These are phyloP conservation scores for Ustilago cynodontis DNA, from an alignment of 1,284 basidiomycete species.

Conservation along the genomic window DNA sequence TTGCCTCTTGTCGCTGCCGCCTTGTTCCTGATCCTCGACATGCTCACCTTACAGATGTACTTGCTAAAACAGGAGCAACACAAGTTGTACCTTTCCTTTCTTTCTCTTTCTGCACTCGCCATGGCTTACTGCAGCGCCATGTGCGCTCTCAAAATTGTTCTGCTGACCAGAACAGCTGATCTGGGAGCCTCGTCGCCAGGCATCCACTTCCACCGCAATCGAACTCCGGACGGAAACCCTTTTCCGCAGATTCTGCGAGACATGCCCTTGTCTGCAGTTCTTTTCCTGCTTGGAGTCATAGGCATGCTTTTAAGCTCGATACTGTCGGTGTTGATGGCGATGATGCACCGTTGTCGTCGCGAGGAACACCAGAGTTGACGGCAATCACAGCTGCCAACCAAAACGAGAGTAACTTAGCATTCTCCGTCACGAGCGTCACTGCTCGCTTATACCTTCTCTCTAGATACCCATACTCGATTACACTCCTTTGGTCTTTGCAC, in stretches of 20 bases:
- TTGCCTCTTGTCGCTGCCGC: conserved; percentile 13
- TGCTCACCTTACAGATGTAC: conserved; percentile 7
- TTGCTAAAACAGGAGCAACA: not conserved
- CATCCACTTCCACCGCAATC: conserved; percentile 26
- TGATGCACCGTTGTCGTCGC: not conserved
- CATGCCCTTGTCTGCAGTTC: conserved; percentile 14
- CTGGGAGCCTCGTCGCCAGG: conserved; percentile 16
- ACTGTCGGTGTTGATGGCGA: not conserved
- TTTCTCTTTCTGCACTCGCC: not conserved
- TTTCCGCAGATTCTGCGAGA: conserved; percentile 21
- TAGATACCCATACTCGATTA: not conserved
- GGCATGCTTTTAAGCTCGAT: not conserved
- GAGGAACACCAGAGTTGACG: not conserved
- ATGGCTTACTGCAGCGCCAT: conserved; percentile 13
- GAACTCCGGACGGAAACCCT: not conserved
- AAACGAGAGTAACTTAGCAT: not conserved
- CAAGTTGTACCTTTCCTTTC: too few relatives aligned
- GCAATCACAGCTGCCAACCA: not conserved
- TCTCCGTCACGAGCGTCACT: too few relatives aligned
- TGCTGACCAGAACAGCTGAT: conserved; percentile 10
- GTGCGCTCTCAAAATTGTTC: conserved; percentile 10
- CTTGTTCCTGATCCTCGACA: conserved; percentile 22
- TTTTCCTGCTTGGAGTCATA: not conserved
- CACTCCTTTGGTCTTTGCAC: not conserved
- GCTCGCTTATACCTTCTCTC: conserved; percentile 7